Evolutionary conservation across 2,329 filamentous ascomycete genomes (phyloP).

Genomic region (Orbilia oligospora): DNA sequence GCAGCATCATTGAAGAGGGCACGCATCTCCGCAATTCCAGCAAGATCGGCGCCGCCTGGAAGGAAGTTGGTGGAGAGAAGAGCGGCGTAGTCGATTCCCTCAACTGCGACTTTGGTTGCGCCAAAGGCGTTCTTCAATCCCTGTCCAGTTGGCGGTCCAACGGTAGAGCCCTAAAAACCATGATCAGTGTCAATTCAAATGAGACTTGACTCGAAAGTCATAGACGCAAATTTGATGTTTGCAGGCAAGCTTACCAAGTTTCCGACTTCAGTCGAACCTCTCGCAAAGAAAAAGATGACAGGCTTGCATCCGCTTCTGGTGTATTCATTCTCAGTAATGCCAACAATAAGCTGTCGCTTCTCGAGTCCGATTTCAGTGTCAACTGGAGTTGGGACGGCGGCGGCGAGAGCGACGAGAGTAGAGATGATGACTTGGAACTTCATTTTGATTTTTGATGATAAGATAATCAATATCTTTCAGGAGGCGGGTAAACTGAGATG

Average conservation of each 20-base stretch:
- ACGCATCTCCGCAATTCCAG: slow-evolving; percentile 66
- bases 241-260: slow-evolving; percentile 67
- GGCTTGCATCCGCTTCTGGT: slow-evolving; percentile 67
- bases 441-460: slow-evolving; percentile 39
- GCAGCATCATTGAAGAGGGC: slow-evolving; percentile 66
- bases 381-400: slow-evolving; percentile 37
- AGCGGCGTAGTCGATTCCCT: slow-evolving; percentile 67
- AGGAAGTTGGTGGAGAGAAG: slow-evolving; percentile 66
- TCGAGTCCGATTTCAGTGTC: slow-evolving; percentile 28
- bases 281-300: slow-evolving; percentile 70
- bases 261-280: slow-evolving; percentile 70
- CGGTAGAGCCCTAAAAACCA: slow-evolving; percentile 35
- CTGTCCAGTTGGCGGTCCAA: slow-evolving; percentile 61
- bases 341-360: slow-evolving; percentile 53
- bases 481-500: slow-evolving; percentile 7
- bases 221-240: neutral
- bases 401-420: slow-evolving; percentile 46
- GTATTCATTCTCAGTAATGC: slow-evolving; percentile 66
- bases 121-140: slow-evolving; percentile 61
- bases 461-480: slow-evolving; percentile 46
- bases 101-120: slow-evolving; percentile 60
- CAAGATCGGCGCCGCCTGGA: slow-evolving; percentile 65
- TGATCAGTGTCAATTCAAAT: neutral
- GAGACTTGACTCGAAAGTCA: neutral
- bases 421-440: slow-evolving; percentile 59